phyloP scores from a whole-genome alignment of 2,329 filamentous ascomycete species.

The Knoxdaviesia capensis region DNA sequence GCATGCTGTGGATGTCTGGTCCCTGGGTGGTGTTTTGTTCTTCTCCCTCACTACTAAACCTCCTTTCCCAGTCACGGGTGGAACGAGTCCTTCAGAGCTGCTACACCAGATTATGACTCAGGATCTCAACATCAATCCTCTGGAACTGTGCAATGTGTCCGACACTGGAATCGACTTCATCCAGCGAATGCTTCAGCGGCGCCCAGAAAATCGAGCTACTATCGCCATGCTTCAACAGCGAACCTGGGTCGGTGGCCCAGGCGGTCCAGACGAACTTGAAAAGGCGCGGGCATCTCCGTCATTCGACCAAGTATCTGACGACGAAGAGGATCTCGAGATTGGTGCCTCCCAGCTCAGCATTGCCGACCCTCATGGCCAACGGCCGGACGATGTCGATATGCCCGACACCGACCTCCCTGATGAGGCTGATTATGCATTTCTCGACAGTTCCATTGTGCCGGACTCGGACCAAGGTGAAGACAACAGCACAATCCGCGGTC shows the following conservation, averaged over 20 bases:
- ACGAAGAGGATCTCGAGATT: slow-evolving; percentile 31
- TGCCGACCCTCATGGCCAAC: slow-evolving; percentile 18
- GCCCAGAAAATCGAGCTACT: slow-evolving; percentile 58
- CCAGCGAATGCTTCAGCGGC: slow-evolving; percentile 57
- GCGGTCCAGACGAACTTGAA: slow-evolving; percentile 9
- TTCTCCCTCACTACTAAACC: slow-evolving; percentile 62
- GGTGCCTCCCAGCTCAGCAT: slow-evolving; percentile 45
- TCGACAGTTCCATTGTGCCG: too few relatives aligned
- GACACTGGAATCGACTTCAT: slow-evolving; percentile 54
- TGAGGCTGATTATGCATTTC: too few relatives aligned
- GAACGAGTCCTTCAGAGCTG: slow-evolving; percentile 60
- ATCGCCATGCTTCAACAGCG: slow-evolving; percentile 50
- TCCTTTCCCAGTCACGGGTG: slow-evolving; percentile 61
- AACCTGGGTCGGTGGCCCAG: slow-evolving; percentile 41
- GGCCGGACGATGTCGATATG: too few relatives aligned
- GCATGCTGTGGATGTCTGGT: slow-evolving; percentile 92
- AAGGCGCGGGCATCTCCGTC: slow-evolving; percentile 18
- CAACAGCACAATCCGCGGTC: slow-evolving; percentile 9
- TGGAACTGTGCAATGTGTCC: slow-evolving; percentile 40
- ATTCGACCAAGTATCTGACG: slow-evolving; percentile 41
- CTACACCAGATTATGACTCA: slow-evolving; percentile 73
- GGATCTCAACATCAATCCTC: slow-evolving; percentile 42
- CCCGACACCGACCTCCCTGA: too few relatives aligned
- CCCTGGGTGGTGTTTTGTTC: slow-evolving; percentile 79
- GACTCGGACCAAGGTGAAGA: too few relatives aligned